phyloP scores from a whole-genome alignment of 495 filamentous ascomycete species.

The Hypoxylon fragiforme region DNA sequence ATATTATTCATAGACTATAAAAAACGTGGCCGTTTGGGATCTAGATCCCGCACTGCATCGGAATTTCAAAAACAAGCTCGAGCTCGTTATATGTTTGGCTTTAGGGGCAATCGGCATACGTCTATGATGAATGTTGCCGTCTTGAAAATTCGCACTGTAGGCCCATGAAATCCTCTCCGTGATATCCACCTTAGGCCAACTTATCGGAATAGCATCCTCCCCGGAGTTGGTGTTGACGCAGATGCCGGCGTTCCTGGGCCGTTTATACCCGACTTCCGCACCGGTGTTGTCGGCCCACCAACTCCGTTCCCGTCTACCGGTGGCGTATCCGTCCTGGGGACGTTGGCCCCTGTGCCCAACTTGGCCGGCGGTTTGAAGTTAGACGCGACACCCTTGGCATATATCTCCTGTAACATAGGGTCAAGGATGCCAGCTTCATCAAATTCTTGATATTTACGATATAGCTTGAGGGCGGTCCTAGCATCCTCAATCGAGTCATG shows the following conservation, averaged over 20 bases:
- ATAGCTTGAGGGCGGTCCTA: constrained; percentile 82
- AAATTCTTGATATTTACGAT: constrained; percentile 88
- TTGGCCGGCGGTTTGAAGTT: constrained; percentile 73
- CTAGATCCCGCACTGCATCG: too few relatives aligned
- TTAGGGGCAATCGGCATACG: too few relatives aligned
- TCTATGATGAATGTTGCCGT: too few relatives aligned
- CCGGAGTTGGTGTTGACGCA: constrained; percentile 6
- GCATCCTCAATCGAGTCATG: constrained; percentile 97
- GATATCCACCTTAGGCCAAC: background rate
- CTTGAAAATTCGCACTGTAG: too few relatives aligned
- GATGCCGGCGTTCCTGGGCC: constrained; percentile 16
- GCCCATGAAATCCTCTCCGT: background rate
- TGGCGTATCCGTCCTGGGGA: constrained; percentile 44
- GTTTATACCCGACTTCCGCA: constrained; percentile 14
- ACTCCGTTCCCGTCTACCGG: constrained; percentile 27
- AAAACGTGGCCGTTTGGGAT: too few relatives aligned
- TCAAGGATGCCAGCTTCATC: constrained; percentile 80
- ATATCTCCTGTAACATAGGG: constrained; percentile 78
- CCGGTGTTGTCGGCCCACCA: constrained; percentile 35
- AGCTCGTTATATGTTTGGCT: too few relatives aligned
- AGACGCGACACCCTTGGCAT: constrained; percentile 67
- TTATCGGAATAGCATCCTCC: constrained; percentile 12
- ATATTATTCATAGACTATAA: too few relatives aligned
- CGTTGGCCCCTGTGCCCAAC: constrained; percentile 23
- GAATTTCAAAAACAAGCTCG: too few relatives aligned